A percentile compares a stretch with the other conserved stretches of the same genome.
phyloP scores from a whole-genome alignment of 2,329 filamentous ascomycete genomes.

The Cercospora zeina region DNA sequence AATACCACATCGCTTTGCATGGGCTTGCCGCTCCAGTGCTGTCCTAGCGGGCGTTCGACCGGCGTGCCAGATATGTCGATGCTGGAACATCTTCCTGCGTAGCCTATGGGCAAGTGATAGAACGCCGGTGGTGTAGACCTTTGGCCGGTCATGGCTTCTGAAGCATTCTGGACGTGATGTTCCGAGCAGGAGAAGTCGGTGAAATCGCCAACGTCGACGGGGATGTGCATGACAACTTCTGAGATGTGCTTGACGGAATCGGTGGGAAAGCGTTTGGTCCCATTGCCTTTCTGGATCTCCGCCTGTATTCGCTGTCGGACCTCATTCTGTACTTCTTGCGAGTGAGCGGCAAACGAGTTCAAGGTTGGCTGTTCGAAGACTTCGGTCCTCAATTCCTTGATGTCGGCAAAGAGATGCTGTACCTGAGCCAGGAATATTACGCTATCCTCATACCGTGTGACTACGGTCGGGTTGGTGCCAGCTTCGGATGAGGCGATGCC shows the following conservation, averaged over 20 bases:
- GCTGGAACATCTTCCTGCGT: constrained; percentile 57
- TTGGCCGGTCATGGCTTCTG: constrained; percentile 45
- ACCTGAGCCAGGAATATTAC: constrained; percentile 53
- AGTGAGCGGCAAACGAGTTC: constrained; percentile 53
- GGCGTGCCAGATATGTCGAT: constrained; percentile 54
- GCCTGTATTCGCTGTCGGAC: constrained; percentile 46
- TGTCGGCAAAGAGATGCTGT: constrained; percentile 17
- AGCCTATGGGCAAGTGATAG: constrained; percentile 53
- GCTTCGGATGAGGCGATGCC: constrained; percentile 51
- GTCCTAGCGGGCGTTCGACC: constrained; percentile 52
- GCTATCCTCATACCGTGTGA: constrained; percentile 53
- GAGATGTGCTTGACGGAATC: constrained; percentile 42
- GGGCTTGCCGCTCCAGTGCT: constrained; percentile 43
- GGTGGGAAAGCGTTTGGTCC: constrained; percentile 30
- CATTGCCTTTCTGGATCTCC: constrained; percentile 32
- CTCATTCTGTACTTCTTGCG: constrained; percentile 37
- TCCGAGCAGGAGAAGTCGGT: constrained; percentile 58
- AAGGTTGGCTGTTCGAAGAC: constrained; percentile 44
- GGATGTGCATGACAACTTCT: constrained; percentile 55
- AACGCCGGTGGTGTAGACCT: constrained; percentile 49
- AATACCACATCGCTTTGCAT: constrained; percentile 55
- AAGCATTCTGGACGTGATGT: constrained; percentile 55
- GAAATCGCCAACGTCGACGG: constrained; percentile 57
- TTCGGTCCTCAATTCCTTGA: constrained; percentile 24
- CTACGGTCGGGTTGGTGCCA: constrained; percentile 48